Percentiles rank a stretch among this genome's conserved stretches.
These are phyloP conservation scores for Mucor piriformis DNA, from an alignment of 371 early-diverging fungal genomes.

Conservation along the genomic window DNA sequence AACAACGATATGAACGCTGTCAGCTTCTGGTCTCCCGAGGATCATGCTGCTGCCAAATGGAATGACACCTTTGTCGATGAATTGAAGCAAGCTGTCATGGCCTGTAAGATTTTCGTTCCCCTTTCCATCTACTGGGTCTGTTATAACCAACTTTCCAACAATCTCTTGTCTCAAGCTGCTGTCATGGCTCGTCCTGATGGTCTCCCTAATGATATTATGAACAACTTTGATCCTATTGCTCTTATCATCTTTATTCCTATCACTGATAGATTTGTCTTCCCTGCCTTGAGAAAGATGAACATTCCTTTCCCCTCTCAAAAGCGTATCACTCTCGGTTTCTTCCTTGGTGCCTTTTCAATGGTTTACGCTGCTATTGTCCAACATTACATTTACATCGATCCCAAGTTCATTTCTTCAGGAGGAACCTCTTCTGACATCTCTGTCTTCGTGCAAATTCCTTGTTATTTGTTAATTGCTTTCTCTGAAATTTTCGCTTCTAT, in stretches of 20 bases:
- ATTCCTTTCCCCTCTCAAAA: constrained; percentile 34
- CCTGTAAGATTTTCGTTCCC: constrained; percentile 71
- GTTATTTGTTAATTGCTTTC: constrained; percentile 65
- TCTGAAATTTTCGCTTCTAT: constrained; percentile 72
- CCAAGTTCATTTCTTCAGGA: constrained; percentile 21
- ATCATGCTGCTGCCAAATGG: constrained; percentile 47
- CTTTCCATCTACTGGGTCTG: constrained; percentile 79
- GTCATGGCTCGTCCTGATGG: constrained; percentile 60
- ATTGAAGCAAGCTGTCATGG: constrained; percentile 60
- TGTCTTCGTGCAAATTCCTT: constrained; percentile 67
- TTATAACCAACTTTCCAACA: constrained; percentile 72
- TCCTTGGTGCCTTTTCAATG: constrained; percentile 61
- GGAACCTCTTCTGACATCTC: constrained; percentile 32
- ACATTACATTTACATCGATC: constrained; percentile 61
- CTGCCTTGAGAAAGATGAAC: constrained; percentile 53
- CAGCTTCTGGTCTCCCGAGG: constrained; percentile 53
- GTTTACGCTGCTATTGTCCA: constrained; percentile 72
- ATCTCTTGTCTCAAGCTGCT: constrained; percentile 70
- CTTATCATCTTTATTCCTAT: constrained; percentile 73
- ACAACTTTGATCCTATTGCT: constrained; percentile 69
- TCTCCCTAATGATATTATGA: constrained; percentile 60
- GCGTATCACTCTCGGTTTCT: constrained; percentile 62
- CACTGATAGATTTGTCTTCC: constrained; percentile 66
- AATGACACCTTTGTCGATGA: constrained; percentile 68
- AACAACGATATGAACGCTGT: constrained; percentile 37